phyloP scores from a whole-genome alignment of 208 protist genomes.

The Crithidia bombi region DNA sequence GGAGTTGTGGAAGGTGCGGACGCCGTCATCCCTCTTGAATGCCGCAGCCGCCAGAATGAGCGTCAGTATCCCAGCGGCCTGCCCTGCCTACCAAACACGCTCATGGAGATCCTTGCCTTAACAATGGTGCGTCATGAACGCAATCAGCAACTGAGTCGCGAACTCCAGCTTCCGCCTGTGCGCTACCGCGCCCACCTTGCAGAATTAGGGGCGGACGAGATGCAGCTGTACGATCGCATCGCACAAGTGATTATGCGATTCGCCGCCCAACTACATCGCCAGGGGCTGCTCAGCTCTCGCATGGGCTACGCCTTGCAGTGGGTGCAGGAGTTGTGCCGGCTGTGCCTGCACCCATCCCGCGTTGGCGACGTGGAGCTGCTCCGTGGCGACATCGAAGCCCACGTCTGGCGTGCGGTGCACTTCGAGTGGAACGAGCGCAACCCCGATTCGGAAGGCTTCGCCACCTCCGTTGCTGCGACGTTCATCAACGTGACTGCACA shows the following conservation, averaged over 20 bases:
- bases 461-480: constrained; percentile 19
- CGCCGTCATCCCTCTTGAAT: constrained; percentile 3
- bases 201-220: constrained; percentile 34
- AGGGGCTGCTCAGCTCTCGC: constrained; percentile 38
- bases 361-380: constrained; percentile 25
- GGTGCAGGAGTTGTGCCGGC: constrained; percentile 48
- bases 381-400: constrained; percentile 18
- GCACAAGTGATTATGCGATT: constrained; percentile 31
- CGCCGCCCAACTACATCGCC: constrained; percentile 31
- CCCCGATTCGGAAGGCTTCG: neutral
- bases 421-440: neutral
- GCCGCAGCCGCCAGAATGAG: neutral
- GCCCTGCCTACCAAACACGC: constrained; percentile 17
- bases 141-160: constrained; percentile 33
- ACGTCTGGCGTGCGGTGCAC: constrained; percentile 1
- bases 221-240: constrained; percentile 40
- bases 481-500: constrained; percentile 38
- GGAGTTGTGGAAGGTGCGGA: neutral
- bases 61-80: neutral
- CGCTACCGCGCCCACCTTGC: constrained; percentile 15
- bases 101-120: constrained; percentile 30
- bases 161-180: constrained; percentile 39
- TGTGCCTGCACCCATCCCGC: constrained; percentile 42
- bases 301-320: constrained; percentile 48
- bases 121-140: constrained; percentile 57